Conservation (phyloP, 2,329 filamentous ascomycete genomes). For the Phoma herbarum region DNA sequence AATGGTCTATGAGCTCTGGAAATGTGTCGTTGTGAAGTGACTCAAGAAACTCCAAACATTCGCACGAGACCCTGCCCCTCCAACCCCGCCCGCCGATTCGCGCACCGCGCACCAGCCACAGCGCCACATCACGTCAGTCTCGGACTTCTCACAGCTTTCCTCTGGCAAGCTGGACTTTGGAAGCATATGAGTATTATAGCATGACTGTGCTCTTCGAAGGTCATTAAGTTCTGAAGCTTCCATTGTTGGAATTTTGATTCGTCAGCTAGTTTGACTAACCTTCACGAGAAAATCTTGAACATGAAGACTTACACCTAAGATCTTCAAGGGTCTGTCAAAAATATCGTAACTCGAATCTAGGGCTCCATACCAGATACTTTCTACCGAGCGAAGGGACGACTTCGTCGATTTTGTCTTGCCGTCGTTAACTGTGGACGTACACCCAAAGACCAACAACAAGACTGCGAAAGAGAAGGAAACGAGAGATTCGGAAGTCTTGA, state of each 20-base stretch:
- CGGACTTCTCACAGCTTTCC: not conserved
- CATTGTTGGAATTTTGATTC: conserved; percentile 5
- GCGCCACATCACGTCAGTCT: conserved; percentile 18
- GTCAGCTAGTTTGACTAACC: conserved; percentile 15
- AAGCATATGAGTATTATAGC: not conserved
- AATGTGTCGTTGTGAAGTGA: conserved; percentile 29
- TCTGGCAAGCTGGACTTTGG: no score
- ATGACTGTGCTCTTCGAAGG: not conserved
- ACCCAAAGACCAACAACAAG: no score
- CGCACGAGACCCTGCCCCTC: conserved; percentile 35
- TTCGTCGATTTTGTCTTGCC: no score
- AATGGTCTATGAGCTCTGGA: conserved; percentile 1
- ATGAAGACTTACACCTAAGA: no score
- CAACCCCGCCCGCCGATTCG: conserved; percentile 31
- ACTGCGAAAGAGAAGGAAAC: no score
- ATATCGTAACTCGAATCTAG: no score
- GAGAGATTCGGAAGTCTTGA: no score
- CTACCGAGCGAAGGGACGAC: no score
- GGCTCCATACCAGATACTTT: no score
- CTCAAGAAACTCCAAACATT: conserved; percentile 33
- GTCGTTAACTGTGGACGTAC: no score
- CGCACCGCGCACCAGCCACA: conserved; percentile 19
- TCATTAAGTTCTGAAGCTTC: no score
- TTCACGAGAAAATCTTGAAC: not conserved
- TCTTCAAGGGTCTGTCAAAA: no score